Percentiles rank a stretch among this genome's conserved stretches.
These are phyloP conservation scores for Aspergillus glaucus DNA, from an alignment of 2,329 filamentous ascomycete species.

Conservation along the genomic window DNA sequence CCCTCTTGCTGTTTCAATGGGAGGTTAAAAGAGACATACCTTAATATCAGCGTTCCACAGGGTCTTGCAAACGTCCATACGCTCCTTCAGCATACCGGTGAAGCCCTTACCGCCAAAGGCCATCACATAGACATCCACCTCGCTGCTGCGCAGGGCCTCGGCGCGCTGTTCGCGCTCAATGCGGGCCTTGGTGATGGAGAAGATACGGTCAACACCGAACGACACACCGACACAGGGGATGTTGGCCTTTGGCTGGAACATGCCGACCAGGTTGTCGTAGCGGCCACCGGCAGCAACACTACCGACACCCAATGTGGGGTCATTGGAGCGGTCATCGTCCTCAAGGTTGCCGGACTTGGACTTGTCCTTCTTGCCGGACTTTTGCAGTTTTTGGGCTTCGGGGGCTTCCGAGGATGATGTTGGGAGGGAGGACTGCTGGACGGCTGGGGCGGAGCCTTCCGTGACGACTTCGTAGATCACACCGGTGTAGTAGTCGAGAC, in stretches of 20 bases:
- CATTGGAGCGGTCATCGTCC: slow-evolving; percentile 66
- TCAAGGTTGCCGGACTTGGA: slow-evolving; percentile 46
- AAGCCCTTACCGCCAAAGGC: slow-evolving; percentile 85
- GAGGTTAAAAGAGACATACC: slow-evolving; percentile 34
- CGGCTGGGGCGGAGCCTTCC: slow-evolving; percentile 61
- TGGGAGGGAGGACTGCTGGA: slow-evolving; percentile 14
- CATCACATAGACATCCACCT: slow-evolving; percentile 92
- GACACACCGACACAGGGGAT: slow-evolving; percentile 90
- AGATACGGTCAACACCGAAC: slow-evolving; percentile 93
- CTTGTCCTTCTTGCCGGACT: slow-evolving; percentile 40
- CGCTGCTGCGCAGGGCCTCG: slow-evolving; percentile 57
- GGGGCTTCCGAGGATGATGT: slow-evolving; percentile 27
- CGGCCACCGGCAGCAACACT: slow-evolving; percentile 84
- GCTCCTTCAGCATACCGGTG: slow-evolving; percentile 71
- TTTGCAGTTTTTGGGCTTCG: slow-evolving; percentile 28
- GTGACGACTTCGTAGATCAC: slow-evolving; percentile 87
- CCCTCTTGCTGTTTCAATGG: not conserved
- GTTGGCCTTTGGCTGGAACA: slow-evolving; percentile 80
- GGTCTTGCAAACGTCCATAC: slow-evolving; percentile 69
- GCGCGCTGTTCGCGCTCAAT: slow-evolving; percentile 55
- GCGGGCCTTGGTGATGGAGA: slow-evolving; percentile 78
- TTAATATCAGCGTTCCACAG: slow-evolving; percentile 88
- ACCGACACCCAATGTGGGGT: slow-evolving; percentile 76
- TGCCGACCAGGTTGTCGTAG: slow-evolving; percentile 88
- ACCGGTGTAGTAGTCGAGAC: slow-evolving; percentile 88